Conservation (phyloP, 371 early-diverging fungal species). For the Mucor circinelloides region DNA sequence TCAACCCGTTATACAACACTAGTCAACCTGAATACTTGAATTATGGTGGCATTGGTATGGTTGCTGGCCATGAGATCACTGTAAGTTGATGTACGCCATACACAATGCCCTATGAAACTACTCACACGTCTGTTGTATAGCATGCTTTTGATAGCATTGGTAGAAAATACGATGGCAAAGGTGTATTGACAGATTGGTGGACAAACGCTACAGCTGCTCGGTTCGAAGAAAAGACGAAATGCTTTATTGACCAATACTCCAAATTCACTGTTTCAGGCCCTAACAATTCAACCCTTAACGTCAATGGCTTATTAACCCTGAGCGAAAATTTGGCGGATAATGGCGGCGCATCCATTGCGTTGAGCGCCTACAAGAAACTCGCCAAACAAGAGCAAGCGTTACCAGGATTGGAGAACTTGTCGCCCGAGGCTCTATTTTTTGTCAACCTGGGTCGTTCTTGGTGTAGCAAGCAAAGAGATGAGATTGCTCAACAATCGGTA, state of each 20-base stretch:
- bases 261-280: conserved; percentile 39
- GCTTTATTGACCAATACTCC: conserved; percentile 66
- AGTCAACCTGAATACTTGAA: conserved; percentile 56
- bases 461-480: conserved; percentile 37
- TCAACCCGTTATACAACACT: conserved; percentile 42
- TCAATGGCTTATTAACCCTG: conserved; percentile 62
- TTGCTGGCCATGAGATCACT: conserved; percentile 66
- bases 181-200: conserved; percentile 64
- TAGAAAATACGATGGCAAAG: conserved; percentile 52
- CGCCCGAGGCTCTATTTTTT: conserved; percentile 51
- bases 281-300: conserved; percentile 20
- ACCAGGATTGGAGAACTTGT: conserved; percentile 25
- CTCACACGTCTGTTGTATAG: conserved; percentile 3
- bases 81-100: conserved; percentile 29
- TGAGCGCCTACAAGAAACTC: conserved; percentile 33
- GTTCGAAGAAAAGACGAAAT: conserved; percentile 54
- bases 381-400: neutral
- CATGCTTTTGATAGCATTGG: conserved; percentile 56
- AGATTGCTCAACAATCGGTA: conserved; percentile 20
- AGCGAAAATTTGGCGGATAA: conserved; percentile 81
- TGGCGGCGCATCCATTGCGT: conserved; percentile 59
- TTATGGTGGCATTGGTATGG: conserved; percentile 62
- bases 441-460: conserved; percentile 45
- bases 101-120: neutral
- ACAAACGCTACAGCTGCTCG: conserved; percentile 39